Conservation (phyloP, 176 grass and related monocot genomes). For the Eragrostis nindensis region DNA sequence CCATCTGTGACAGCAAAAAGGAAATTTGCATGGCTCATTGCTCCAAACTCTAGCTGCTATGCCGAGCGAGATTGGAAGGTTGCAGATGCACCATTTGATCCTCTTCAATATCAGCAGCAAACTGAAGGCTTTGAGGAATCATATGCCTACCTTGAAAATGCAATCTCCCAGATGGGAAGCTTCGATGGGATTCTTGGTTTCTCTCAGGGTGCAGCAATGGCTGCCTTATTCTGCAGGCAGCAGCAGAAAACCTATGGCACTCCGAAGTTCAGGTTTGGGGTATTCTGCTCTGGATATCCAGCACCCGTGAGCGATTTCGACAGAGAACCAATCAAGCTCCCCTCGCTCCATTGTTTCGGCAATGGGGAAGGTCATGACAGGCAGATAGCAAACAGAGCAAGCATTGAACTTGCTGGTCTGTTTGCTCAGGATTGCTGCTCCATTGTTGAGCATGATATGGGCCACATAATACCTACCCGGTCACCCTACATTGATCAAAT, state of each 20-base stretch:
- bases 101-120: conserved; percentile 83
- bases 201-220: conserved; percentile 88
- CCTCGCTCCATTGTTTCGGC: conserved; percentile 88
- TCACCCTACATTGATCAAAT: conserved; percentile 70
- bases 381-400: conserved; percentile 69
- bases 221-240: conserved; percentile 67
- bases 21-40: conserved; percentile 80
- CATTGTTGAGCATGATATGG: conserved; percentile 84
- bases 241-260: conserved; percentile 51
- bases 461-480: conserved; percentile 87
- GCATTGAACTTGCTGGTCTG: conserved; percentile 53
- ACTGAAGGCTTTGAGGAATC: conserved; percentile 75
- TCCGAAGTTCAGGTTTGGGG: conserved; percentile 62
- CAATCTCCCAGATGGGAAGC: conserved; percentile 51
- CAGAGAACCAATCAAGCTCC: conserved; percentile 53
- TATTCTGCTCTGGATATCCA: conserved; percentile 82
- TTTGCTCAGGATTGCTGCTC: conserved; percentile 53
- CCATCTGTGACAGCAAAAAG: conserved; percentile 39
- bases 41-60: conserved; percentile 29
- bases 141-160: conserved; percentile 55
- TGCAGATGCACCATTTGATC: conserved; percentile 62
- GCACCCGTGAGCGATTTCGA: conserved; percentile 27
- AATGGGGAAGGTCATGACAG: conserved; percentile 64
- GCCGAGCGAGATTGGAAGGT: conserved; percentile 60
- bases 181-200: conserved; percentile 87